Base-by-base conservation (phyloP, 352 stramenopile species). In the Aphanomyces euteiches region DNA sequence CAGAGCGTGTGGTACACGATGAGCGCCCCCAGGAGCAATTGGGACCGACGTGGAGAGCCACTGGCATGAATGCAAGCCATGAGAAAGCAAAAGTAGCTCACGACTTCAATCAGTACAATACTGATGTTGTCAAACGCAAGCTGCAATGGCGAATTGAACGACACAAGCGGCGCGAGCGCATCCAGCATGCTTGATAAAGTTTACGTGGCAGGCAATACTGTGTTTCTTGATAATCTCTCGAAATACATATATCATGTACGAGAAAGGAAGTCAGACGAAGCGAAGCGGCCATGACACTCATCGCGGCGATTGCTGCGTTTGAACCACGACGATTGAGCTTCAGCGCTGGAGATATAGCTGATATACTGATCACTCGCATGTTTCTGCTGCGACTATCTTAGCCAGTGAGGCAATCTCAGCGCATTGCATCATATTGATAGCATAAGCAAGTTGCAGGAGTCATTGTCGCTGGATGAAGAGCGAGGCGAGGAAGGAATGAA, bases 41-140 rank as follows among this genome's bases (percentile, higher is more conserved):
- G 78, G 57, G 90, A 91, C 45, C 84, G 85, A 70, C 84, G 85
- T 72, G 85, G 85, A 2, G 84, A 93, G 41, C 81, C 90, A 73
- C 90, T 77, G 38, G 90, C 79, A 66, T 94, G 87, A 65, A 93
- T 74, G 75, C 90, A 72, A 58, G 91, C 74, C 61, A 94, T 70
- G 73, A 92, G 88, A 12, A 78, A 73, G 58, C 73, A 76, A 57
- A 92, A 83, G 59, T 87, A 83, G 5, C 74, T 78, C 41, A 79
- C 75, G 37, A 79, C 67, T 71, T 94, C 85, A 41, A 94, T 80
- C 34, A 75, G 76, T 45, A 87, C 73, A 47, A 93, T 80, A 56
- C 85, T 90, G 63, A 84, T 69, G 37, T 94, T 94, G 74, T 94
- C 86, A 8, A 54, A 47, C 4, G 61, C 36, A 2, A 70, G 64